phyloP scores from a whole-genome alignment of 2,329 filamentous ascomycete species.

The Hypocreales sp. region DNA sequence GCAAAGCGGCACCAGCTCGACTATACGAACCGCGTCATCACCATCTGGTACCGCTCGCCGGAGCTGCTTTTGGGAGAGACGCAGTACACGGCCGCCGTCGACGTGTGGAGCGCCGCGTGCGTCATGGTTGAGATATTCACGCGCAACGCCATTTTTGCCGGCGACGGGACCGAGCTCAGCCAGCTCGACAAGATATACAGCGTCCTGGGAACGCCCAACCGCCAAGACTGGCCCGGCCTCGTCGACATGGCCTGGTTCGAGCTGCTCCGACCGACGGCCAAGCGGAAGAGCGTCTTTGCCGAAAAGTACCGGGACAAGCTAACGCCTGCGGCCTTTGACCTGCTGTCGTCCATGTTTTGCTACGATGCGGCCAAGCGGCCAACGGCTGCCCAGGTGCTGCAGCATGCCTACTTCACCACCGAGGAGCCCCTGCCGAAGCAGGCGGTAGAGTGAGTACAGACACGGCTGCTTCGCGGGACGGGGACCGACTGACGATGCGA shows the following conservation, averaged over 20 bases:
- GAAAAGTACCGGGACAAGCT: slow-evolving; percentile 69
- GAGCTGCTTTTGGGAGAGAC: slow-evolving; percentile 86
- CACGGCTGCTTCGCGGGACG: neutral
- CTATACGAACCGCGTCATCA: slow-evolving; percentile 97
- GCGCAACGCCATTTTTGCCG: slow-evolving; percentile 82
- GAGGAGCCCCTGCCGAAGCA: slow-evolving; percentile 68
- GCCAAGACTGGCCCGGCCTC: slow-evolving; percentile 73
- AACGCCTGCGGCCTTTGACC: slow-evolving; percentile 66
- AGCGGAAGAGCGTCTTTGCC: slow-evolving; percentile 59
- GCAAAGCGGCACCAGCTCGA: slow-evolving; percentile 83
- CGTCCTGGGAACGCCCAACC: slow-evolving; percentile 75
- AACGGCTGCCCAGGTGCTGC: slow-evolving; percentile 66
- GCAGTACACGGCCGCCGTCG: slow-evolving; percentile 75
- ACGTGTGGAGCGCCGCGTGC: slow-evolving; percentile 95
- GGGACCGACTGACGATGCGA: slow-evolving; percentile 9
- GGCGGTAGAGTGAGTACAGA: slow-evolving; percentile 56
- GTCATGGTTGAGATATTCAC: slow-evolving; percentile 96
- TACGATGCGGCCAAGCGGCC: slow-evolving; percentile 80
- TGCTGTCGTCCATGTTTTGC: slow-evolving; percentile 70
- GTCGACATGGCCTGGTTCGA: slow-evolving; percentile 97
- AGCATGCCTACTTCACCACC: slow-evolving; percentile 73
- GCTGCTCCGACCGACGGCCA: slow-evolving; percentile 64
- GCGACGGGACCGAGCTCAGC: slow-evolving; percentile 87
- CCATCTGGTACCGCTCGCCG: slow-evolving; percentile 91
- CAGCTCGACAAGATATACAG: slow-evolving; percentile 96